phyloP scores from a whole-genome alignment of 1,284 basidiomycete species.

The Wolfiporia cocos region DNA sequence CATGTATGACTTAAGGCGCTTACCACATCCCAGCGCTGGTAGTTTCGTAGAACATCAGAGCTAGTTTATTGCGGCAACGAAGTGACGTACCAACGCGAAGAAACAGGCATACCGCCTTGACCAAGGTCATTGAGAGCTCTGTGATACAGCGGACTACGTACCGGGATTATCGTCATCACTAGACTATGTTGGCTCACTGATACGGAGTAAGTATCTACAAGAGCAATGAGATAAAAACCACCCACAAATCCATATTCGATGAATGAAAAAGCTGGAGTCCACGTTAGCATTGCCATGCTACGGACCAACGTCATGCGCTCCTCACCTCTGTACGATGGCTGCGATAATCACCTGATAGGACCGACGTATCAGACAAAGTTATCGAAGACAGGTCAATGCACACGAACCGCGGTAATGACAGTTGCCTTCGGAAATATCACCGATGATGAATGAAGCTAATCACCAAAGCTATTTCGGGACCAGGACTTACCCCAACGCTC shows the following conservation, averaged over 20 bases:
- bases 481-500: constrained; percentile 6
- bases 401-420: constrained; percentile 1
- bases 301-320: neutral
- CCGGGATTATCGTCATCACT: constrained; percentile 1
- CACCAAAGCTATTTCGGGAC: too few relatives aligned
- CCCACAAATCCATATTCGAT: constrained; percentile 7
- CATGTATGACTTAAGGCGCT: neutral
- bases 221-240: neutral
- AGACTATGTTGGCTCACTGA: constrained; percentile 1
- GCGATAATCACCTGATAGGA: constrained; percentile 1
- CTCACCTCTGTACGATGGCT: constrained; percentile 5
- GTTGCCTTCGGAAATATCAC: too few relatives aligned
- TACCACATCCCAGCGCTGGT: neutral
- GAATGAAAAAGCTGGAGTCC: constrained; percentile 4
- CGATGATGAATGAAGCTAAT: too few relatives aligned
- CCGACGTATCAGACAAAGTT: neutral
- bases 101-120: constrained; percentile 1
- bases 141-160: neutral
- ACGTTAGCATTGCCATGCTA: neutral
- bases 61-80: too few relatives aligned
- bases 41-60: too few relatives aligned
- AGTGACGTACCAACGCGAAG: neutral
- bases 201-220: neutral
- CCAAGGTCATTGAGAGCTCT: neutral
- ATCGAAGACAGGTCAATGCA: neutral